These are phyloP conservation scores for Fusarium penzigii DNA, from an alignment of 2,329 filamentous ascomycete species.

Conservation along the genomic window DNA sequence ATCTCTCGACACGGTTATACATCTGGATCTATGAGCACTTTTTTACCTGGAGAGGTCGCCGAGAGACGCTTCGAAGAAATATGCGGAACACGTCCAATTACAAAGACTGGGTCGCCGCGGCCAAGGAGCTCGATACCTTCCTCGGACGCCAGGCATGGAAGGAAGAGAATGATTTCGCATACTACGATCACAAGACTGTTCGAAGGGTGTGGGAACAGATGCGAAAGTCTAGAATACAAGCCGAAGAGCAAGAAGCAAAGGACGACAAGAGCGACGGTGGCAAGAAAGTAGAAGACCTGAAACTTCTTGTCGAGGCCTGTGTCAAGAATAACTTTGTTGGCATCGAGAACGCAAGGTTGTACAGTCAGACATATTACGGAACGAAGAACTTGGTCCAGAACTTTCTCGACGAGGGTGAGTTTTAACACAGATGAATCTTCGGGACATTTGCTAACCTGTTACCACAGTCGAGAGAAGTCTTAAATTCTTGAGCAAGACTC, in stretches of 20 bases:
- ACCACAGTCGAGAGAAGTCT: conserved; percentile 43
- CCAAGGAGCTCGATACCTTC: conserved; percentile 76
- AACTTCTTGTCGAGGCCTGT: conserved; percentile 79
- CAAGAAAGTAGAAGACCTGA: conserved; percentile 72
- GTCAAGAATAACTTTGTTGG: conserved; percentile 98
- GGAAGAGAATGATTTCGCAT: conserved; percentile 72
- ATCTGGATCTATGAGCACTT: conserved; percentile 92
- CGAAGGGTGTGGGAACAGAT: conserved; percentile 76
- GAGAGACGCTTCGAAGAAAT: conserved; percentile 69
- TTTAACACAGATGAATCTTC: conserved; percentile 3
- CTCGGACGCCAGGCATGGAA: conserved; percentile 82
- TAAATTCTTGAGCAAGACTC: conserved; percentile 66
- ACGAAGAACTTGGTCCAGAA: conserved; percentile 94
- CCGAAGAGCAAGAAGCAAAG: conserved; percentile 53
- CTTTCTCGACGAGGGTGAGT: conserved; percentile 78
- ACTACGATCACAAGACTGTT: conserved; percentile 89
- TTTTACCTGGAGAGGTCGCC: conserved; percentile 81
- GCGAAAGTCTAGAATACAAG: conserved; percentile 59
- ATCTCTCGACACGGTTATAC: conserved; percentile 82
- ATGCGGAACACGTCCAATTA: conserved; percentile 76
- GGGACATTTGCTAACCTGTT: not conserved
- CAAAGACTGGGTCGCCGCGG: conserved; percentile 78
- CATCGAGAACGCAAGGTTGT: conserved; percentile 90
- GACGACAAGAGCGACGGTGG: conserved; percentile 39
- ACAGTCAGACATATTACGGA: conserved; percentile 95